Base-by-base conservation (phyloP, 805 yeast genomes). In the Candida methanosorbosa region DNA sequence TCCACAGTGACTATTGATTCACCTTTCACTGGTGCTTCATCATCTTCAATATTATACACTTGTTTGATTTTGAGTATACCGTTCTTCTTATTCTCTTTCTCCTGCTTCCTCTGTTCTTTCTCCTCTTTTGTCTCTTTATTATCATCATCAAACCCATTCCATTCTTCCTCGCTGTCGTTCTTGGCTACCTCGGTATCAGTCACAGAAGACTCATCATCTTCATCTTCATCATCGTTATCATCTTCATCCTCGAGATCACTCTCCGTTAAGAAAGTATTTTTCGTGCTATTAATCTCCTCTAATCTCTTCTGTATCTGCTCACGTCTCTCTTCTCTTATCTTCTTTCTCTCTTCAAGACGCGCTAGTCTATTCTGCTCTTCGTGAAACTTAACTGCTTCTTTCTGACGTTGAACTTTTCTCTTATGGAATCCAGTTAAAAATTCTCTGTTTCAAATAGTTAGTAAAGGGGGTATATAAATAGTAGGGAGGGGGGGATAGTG, bases 361-460 rank as follows among this genome's bases (percentile, higher is more conserved):
- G 76, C 77, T 43, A 74, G 62, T 38, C 88, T 68, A 5, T 81
- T 92, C 52, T 80, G 83, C 52, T 88, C 95, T 46, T 80, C 78
- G 33, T 72, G 73, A 48, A 67, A 77, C 39, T 73, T 84, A 45
- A 75, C 77, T 0, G 97, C 97, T 43, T 80, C 78, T 61, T 86
- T 88, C 60, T 83, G 82, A 56, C 97, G 72, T 50, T 83, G 83
- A 14, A 90, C 55, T 55, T 90, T 90, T 51, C 98, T 73, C 61
- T 90, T 90, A 58, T 92, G 97, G 57, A 90, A 90, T 27, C 98
- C 98, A 3, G 97, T 90, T 45, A 90, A 63, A 56, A 78, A 90
- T 40, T 90, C 95, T 21, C 64, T 57, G 18, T 18, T 41, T 40
- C 9, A 14, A 32, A 34, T n/a, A 20, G 32, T 16, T 26, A 14